Evolutionary conservation across 139 green algal species (phyloP).

Genomic region (Chlamydomonas sp.): DNA sequence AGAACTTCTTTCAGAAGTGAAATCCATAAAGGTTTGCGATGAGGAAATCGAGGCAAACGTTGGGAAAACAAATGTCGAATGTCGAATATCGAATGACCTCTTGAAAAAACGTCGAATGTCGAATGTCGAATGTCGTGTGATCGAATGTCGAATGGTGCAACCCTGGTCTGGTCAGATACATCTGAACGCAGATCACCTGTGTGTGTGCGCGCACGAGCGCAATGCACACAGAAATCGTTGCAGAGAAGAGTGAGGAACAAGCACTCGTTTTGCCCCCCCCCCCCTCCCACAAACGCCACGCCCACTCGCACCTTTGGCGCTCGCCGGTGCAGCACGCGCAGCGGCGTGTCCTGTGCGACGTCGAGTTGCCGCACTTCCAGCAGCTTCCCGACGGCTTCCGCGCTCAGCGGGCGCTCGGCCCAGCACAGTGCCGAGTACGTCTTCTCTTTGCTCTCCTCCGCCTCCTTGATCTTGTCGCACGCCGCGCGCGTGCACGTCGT

Average conservation of each 20-base stretch:
- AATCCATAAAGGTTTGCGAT: no score
- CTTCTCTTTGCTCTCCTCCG: conserved; percentile 72
- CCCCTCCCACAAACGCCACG: not conserved
- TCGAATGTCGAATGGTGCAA: no score
- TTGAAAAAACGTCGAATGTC: no score
- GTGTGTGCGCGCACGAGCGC: no score
- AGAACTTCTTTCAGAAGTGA: no score
- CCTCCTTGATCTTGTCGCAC: conserved; percentile 55
- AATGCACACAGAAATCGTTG: not conserved
- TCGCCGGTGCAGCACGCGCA: conserved; percentile 73
- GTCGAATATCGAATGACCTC: no score
- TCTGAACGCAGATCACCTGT: no score
- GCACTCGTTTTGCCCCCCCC: no score
- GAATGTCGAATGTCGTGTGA: no score
- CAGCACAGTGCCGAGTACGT: conserved; percentile 43
- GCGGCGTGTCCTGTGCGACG: conserved; percentile 74
- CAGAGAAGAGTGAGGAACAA: not conserved
- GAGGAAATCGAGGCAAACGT: no score
- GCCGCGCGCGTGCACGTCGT: conserved; percentile 9
- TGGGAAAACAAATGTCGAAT: no score
- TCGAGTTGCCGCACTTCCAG: conserved; percentile 33
- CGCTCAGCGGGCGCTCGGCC: conserved; percentile 14
- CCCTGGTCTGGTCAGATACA: no score
- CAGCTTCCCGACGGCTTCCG: conserved; percentile 38
- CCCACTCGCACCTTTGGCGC: conserved; percentile 42